These are phyloP conservation scores for Fusarium secorum DNA, from an alignment of 2,329 filamentous ascomycete genomes.

Conservation along the genomic window DNA sequence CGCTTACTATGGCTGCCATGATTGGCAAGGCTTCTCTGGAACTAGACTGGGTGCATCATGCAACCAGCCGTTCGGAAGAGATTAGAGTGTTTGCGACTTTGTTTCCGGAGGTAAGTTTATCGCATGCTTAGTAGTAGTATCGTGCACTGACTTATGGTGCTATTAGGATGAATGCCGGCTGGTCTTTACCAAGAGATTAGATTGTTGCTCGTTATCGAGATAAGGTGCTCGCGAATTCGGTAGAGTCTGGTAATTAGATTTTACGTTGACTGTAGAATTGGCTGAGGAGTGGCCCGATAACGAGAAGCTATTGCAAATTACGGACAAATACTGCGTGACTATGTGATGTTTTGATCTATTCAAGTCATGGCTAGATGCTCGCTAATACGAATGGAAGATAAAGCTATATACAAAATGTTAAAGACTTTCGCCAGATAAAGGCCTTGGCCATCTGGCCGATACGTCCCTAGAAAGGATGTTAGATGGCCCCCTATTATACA, in stretches of 20 bases:
- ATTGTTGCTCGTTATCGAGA: fast-evolving
- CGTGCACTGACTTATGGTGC: background rate
- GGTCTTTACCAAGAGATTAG: conserved; percentile 6
- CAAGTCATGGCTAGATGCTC: background rate
- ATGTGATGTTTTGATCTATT: background rate
- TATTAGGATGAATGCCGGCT: conserved; percentile 19
- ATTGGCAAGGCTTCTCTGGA: conserved; percentile 61
- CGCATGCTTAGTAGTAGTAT: too few species aligned
- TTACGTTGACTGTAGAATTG: too few species aligned
- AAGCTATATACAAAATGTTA: background rate
- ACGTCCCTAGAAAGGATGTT: background rate
- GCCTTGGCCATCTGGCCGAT: background rate
- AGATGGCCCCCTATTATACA: background rate
- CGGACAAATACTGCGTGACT: background rate
- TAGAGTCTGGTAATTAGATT: background rate
- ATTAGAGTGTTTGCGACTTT: conserved; percentile 59
- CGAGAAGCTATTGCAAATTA: background rate
- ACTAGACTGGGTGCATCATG: conserved; percentile 59
- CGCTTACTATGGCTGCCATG: conserved; percentile 59
- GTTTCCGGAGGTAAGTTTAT: conserved; percentile 55
- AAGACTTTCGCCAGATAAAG: too few species aligned
- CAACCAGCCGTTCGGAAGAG: conserved; percentile 57
- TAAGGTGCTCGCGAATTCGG: background rate
- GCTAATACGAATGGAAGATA: background rate
- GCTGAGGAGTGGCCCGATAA: too few species aligned